phyloP scores from a whole-genome alignment of 192 early-diverging fungal species.

The Funneliformis mosseae region DNA sequence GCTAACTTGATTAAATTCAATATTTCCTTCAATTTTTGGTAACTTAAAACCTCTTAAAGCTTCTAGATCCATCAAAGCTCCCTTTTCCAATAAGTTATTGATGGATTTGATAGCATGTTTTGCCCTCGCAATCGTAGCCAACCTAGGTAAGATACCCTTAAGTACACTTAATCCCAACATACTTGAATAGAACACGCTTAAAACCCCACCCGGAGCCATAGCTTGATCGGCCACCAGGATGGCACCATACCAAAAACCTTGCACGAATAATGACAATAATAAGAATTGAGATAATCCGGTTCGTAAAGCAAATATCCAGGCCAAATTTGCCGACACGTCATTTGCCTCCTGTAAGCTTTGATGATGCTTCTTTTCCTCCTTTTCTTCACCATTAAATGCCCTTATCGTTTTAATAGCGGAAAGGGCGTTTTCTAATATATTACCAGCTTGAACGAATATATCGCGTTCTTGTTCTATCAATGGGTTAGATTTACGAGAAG shows the following conservation, averaged over 20 bases:
- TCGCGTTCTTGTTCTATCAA: conserved; percentile 13
- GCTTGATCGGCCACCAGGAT: conserved; percentile 8
- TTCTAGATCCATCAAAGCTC: conserved; percentile 24
- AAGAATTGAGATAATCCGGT: conserved; percentile 23
- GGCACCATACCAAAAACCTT: conserved; percentile 31
- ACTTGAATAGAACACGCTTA: conserved; percentile 20
- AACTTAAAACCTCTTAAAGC: conserved; percentile 31
- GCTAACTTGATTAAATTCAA: conserved; percentile 26
- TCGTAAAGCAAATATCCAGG: conserved; percentile 11
- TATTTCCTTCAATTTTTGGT: conserved; percentile 18
- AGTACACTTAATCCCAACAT: conserved; percentile 7
- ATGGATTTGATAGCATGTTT: conserved; percentile 19
- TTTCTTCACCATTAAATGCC: conserved; percentile 29
- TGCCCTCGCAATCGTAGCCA: neutral
- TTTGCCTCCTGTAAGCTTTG: conserved; percentile 9
- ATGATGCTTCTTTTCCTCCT: conserved; percentile 27
- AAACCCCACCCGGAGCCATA: conserved; percentile 12
- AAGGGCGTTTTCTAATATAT: conserved; percentile 22
- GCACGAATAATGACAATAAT: conserved; percentile 33
- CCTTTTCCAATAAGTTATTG: conserved; percentile 27
- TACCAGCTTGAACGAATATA: conserved; percentile 29
- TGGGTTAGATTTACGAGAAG: conserved; percentile 1
- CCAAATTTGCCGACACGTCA: conserved; percentile 2
- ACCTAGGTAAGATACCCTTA: conserved; percentile 1
- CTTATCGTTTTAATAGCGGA: conserved; percentile 24